Conservation (phyloP, 73 alveolate genomes). For the Symbiodinium natans region DNA sequence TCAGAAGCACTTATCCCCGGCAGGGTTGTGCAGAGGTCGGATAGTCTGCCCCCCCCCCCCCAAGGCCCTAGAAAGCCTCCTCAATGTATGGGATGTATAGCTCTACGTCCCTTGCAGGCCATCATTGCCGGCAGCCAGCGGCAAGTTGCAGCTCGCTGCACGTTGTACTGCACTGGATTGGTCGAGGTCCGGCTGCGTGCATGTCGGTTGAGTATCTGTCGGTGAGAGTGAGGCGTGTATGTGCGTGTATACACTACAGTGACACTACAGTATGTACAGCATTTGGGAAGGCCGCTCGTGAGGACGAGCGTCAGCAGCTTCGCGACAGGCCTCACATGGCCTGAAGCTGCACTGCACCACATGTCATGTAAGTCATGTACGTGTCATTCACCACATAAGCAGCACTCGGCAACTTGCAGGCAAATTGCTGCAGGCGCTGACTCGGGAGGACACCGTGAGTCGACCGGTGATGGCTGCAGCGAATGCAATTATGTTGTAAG, state of each 20-base stretch:
- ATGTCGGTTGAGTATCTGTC: not conserved
- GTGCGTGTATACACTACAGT: not conserved
- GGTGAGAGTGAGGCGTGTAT: not conserved
- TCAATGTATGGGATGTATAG: too few relatives aligned
- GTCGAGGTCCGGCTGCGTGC: constrained; percentile 16
- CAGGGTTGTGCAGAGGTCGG: too few relatives aligned
- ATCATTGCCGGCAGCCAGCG: constrained; percentile 84
- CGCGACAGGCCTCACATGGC: not conserved
- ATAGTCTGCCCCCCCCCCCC: too few relatives aligned
- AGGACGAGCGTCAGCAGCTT: constrained; percentile 65
- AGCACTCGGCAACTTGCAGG: not conserved
- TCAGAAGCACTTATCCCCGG: too few relatives aligned
- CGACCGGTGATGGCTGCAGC: not conserved
- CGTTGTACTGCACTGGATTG: constrained; percentile 51
- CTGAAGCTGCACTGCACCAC: too few relatives aligned
- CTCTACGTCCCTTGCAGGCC: too few relatives aligned
- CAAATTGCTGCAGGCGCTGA: not conserved
- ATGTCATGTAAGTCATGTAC: too few relatives aligned
- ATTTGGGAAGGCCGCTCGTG: constrained; percentile 94
- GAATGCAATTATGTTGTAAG: too few relatives aligned
- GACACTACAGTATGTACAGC: too few relatives aligned
- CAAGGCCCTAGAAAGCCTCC: too few relatives aligned
- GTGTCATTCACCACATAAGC: too few relatives aligned
- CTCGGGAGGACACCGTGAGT: not conserved
- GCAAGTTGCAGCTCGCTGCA: constrained; percentile 66